Conservation (phyloP, 2,329 filamentous ascomycete species). For the Fusarium praegraminearum region DNA sequence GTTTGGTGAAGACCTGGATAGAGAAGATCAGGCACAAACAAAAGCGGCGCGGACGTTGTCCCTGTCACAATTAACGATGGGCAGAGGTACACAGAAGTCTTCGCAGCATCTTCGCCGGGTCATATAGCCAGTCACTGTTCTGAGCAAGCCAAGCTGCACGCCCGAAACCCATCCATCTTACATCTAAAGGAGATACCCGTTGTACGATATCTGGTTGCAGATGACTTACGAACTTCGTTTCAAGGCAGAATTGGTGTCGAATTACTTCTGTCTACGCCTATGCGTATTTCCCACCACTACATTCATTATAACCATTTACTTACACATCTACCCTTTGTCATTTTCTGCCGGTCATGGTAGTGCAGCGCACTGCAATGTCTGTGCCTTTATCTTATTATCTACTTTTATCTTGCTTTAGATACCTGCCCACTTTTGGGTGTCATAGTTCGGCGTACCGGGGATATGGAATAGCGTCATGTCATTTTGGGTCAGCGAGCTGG, state of each 20-base stretch:
- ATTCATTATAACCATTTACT: conserved; percentile 32
- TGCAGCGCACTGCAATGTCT: conserved; percentile 1
- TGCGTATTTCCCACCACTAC: conserved; percentile 19
- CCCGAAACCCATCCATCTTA: background rate
- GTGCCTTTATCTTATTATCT: conserved; percentile 4
- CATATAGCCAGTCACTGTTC: conserved; percentile 34
- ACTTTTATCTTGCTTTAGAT: conserved; percentile 15
- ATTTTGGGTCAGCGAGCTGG: conserved; percentile 8
- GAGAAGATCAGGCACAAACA: conserved; percentile 56
- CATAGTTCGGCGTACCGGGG: conserved; percentile 25
- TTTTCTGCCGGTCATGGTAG: conserved; percentile 1
- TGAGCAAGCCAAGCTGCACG: background rate
- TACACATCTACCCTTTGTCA: conserved; percentile 10
- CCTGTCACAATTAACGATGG: conserved; percentile 69
- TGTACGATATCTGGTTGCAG: conserved; percentile 27
- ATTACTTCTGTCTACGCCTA: conserved; percentile 3
- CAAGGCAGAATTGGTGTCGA: conserved; percentile 19
- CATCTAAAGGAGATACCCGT: conserved; percentile 12
- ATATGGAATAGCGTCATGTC: conserved; percentile 18
- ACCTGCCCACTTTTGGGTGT: conserved; percentile 13
- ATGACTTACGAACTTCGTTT: conserved; percentile 40
- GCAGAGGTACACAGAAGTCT: conserved; percentile 35
- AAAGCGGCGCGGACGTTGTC: conserved; percentile 74
- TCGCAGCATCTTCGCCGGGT: conserved; percentile 44
- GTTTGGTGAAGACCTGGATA: conserved; percentile 59